Evolutionary conservation across 1,284 basidiomycete species (phyloP).

Genomic region (Agaricales sp.): DNA sequence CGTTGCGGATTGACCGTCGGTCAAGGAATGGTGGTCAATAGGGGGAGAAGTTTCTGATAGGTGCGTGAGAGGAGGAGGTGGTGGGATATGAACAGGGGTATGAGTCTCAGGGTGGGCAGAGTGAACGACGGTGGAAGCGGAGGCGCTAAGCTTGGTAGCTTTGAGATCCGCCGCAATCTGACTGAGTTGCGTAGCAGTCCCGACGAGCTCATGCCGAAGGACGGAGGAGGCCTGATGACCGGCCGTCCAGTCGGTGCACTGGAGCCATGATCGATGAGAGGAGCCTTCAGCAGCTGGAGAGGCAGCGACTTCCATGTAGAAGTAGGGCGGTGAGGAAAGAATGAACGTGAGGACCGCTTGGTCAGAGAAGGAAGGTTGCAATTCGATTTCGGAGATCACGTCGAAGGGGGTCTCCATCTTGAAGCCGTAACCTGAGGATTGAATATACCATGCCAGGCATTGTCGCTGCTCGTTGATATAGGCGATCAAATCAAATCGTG

Average conservation of each 20-base stretch:
- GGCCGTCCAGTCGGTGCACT: slow-evolving; percentile 70
- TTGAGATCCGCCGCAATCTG: slow-evolving; percentile 45
- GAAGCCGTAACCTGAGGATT: slow-evolving; percentile 60
- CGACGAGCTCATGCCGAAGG: slow-evolving; percentile 55
- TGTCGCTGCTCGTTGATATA: slow-evolving; percentile 59
- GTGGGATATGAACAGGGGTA: slow-evolving; percentile 24
- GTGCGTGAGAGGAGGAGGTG: slow-evolving; percentile 25
- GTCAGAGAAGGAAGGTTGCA: slow-evolving; percentile 43
- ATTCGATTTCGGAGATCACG: slow-evolving; percentile 45
- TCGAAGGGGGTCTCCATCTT: slow-evolving; percentile 77
- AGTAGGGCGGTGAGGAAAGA: slow-evolving; percentile 54
- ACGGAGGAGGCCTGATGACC: slow-evolving; percentile 57
- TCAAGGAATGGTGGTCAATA: neutral
- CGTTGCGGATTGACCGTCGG: too few species aligned
- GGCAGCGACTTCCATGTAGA: slow-evolving; percentile 47
- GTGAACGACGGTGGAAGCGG: slow-evolving; percentile 26
- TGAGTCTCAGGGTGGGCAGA: slow-evolving; percentile 18
- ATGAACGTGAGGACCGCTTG: slow-evolving; percentile 49
- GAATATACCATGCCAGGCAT: slow-evolving; percentile 68
- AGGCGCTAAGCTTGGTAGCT: slow-evolving; percentile 23
- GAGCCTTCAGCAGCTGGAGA: slow-evolving; percentile 21
- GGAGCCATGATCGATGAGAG: slow-evolving; percentile 45
- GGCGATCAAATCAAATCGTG: slow-evolving; percentile 52
- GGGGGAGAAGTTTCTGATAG: neutral
- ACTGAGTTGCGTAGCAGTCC: slow-evolving; percentile 50